Percentiles rank a stretch among this genome's conserved stretches.
Conservation (phyloP, 2,329 filamentous ascomycete species). For the Geosmithia putterillii region DNA sequence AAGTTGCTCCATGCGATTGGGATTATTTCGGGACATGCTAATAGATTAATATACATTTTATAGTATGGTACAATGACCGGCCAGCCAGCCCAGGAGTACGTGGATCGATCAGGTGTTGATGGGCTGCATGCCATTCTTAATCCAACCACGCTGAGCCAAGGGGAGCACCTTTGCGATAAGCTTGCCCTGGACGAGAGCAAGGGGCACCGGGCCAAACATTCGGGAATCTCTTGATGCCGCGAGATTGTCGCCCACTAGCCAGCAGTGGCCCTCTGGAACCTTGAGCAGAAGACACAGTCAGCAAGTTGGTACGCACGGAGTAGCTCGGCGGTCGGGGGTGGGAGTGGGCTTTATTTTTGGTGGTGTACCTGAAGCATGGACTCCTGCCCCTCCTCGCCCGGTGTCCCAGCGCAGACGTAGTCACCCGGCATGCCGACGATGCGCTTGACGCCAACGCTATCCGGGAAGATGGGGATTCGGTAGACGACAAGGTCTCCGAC, state of each 20-base stretch:
- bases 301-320: not conserved
- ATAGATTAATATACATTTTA: not conserved
- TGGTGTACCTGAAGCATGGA: conserved; percentile 53
- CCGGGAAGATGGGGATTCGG: conserved; percentile 56
- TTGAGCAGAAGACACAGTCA: conserved; percentile 28
- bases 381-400: conserved; percentile 30
- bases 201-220: conserved; percentile 71
- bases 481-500: conserved; percentile 83
- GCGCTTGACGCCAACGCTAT: conserved; percentile 59
- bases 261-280: conserved; percentile 88
- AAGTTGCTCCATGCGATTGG: not conserved
- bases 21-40: not conserved
- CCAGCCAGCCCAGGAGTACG: not conserved
- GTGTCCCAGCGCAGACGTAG: conserved; percentile 57
- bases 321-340: not conserved
- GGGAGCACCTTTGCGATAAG: conserved; percentile 54
- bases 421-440: conserved; percentile 67
- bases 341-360: not conserved
- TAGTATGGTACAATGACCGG: not conserved
- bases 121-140: conserved; percentile 29
- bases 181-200: conserved; percentile 77
- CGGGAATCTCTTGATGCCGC: conserved; percentile 76
- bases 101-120: conserved; percentile 1
- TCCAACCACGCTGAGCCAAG: conserved; percentile 35
- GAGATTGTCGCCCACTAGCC: conserved; percentile 81